A percentile compares a stretch with the other conserved stretches of the same genome.
Evolutionary conservation across 2,329 filamentous ascomycete species (phyloP).

Genomic region (Hymenoscyphus scutula): DNA sequence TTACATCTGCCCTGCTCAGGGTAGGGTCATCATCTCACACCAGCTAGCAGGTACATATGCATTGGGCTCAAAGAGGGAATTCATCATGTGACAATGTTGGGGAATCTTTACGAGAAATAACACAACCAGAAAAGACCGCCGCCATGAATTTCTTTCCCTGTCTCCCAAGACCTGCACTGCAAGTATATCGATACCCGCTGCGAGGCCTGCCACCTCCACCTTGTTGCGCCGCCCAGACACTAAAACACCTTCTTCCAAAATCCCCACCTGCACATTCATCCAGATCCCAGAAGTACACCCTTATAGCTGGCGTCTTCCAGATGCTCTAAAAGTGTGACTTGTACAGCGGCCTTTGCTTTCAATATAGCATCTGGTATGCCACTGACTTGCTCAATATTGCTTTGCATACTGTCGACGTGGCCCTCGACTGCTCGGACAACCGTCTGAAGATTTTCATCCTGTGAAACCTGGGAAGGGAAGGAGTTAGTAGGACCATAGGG

Average conservation of each 20-base stretch:
- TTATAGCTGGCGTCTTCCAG: constrained; percentile 32
- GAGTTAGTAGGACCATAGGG: constrained; percentile 19
- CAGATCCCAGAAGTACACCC: constrained; percentile 33
- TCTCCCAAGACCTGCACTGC: background rate
- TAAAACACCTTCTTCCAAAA: background rate
- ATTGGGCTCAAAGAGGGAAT: constrained; percentile 12
- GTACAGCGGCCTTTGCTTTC: constrained; percentile 34
- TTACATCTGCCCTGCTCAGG: background rate
- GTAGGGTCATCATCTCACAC: constrained; percentile 2
- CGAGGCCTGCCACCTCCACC: background rate
- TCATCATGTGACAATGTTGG: constrained; percentile 20
- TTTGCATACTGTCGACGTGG: constrained; percentile 36
- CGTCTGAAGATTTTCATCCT: constrained; percentile 31
- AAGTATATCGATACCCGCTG: background rate
- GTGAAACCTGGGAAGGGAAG: constrained; percentile 19
- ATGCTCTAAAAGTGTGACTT: constrained; percentile 33
- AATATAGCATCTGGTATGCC: constrained; percentile 34
- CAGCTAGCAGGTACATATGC: constrained; percentile 17
- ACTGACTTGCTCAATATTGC: constrained; percentile 34
- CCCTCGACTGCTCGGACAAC: constrained; percentile 30
- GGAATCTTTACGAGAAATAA: constrained; percentile 12
- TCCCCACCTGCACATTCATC: constrained; percentile 5
- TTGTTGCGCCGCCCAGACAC: constrained; percentile 4
- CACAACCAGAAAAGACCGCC: background rate
- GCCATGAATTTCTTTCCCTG: background rate